Evolutionary conservation across 805 yeast species (phyloP).

Genomic region (Hanseniaspora jakobsenii): DNA sequence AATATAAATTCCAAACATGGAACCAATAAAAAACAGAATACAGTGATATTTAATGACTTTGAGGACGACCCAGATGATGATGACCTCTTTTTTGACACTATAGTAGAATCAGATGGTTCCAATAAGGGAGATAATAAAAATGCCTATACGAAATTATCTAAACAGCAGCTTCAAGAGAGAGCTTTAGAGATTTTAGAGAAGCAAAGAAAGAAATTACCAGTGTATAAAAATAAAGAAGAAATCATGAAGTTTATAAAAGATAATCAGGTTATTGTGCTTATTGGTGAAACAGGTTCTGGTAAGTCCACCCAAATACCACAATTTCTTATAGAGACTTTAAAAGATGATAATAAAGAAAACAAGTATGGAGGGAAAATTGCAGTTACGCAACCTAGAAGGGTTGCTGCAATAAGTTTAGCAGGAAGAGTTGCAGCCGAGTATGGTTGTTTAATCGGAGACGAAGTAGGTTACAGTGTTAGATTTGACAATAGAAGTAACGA

Average conservation of each 20-base stretch:
- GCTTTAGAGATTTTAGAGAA: constrained; percentile 35
- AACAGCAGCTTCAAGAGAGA: constrained; percentile 27
- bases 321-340: constrained; percentile 46
- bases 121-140: too few species aligned
- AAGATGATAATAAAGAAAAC: too few species aligned
- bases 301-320: constrained; percentile 96
- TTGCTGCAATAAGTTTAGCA: constrained; percentile 91
- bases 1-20: too few species aligned
- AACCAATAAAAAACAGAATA: constrained; percentile 2
- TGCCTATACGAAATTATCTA: constrained; percentile 14
- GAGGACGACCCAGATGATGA: constrained; percentile 26
- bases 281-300: constrained; percentile 98
- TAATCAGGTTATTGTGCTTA: constrained; percentile 62
- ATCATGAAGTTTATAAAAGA: constrained; percentile 42
- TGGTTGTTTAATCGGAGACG: constrained; percentile 64
- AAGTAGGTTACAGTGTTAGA: constrained; percentile 87
- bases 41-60: constrained; percentile 29
- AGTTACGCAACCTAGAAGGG: constrained; percentile 94
- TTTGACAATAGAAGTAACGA: constrained; percentile 59
- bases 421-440: constrained; percentile 82
- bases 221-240: constrained; percentile 56
- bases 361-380: constrained; percentile 43
- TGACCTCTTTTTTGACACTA: too few species aligned
- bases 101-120: too few species aligned
- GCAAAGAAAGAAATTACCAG: constrained; percentile 55